Evolutionary conservation across 169 alveolate species (phyloP), one percentile per base, ranked within the genome.

Genomic region (Plasmodium coatneyi): DNA sequence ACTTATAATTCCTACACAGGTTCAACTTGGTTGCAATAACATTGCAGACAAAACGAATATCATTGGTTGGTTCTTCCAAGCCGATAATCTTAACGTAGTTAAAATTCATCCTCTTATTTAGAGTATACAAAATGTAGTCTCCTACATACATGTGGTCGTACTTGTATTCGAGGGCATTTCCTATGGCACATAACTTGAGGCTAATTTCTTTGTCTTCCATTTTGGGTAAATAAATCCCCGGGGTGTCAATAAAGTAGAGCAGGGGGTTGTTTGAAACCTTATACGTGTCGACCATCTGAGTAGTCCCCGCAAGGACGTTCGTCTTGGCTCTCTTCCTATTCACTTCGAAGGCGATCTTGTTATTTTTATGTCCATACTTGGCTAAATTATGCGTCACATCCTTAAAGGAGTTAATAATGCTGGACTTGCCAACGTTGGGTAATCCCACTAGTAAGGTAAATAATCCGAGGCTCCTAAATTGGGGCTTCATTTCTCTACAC

Each of bases 391-490:
- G 81, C 28, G 94, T 89, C 28, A 89, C 43, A 41, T 89, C 89
- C 28, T 89, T 89, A 66, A 89, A 89, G 4, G 94, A 89, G 92
- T 99, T 99, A 72, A 99, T 99, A 71, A 99, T 97, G 56, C 99
- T 98, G 22, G 99, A 98, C 94, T 99, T 99, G 12, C 99, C 99
- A 19, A 99, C 99, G 95, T 99, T 99, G 32, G 99, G 99, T 95
- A 97, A 98, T 52, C 99, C 99, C 10, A 99, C 99, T 39, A 89
- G 30, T 49, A 89, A 60, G 81, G 90, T 54, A 79, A 89, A 89
- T 3, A 89, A 25, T 25, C 94, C 94, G 10, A 89, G 82, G 39
- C 90, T 80, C 52, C 81, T 89, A 89, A 89, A 89, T 89, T 89
- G 80, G 5, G 94, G 94, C 49, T 89, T 89, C 36, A 89, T 89